Percentiles rank a stretch among this genome's conserved stretches.
Evolutionary conservation across 805 yeast genomes (phyloP).

Genomic region (Monosporozyma aerobia): DNA sequence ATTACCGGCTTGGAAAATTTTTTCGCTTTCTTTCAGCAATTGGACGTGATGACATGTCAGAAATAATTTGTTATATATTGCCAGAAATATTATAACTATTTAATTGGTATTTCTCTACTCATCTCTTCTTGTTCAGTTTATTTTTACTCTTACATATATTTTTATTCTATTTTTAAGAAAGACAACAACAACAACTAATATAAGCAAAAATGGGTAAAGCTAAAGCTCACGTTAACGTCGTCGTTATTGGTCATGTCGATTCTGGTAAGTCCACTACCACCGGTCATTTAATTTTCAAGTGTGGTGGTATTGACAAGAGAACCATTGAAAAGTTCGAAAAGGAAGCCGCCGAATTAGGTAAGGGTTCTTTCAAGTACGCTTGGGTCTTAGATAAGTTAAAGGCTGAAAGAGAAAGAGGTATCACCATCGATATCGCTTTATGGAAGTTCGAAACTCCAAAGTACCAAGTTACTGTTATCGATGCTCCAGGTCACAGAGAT

Average conservation of each 20-base stretch:
- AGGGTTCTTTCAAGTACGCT: slow-evolving; percentile 96
- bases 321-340: slow-evolving; percentile 96
- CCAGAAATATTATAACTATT: background rate
- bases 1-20: background rate
- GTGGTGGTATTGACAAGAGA: slow-evolving; percentile 99
- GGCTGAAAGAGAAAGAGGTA: slow-evolving; percentile 97
- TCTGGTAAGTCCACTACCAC: slow-evolving; percentile 98
- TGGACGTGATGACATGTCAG: background rate
- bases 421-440: slow-evolving; percentile 88
- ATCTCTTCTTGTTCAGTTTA: slow-evolving; percentile 19
- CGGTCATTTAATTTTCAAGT: slow-evolving; percentile 98
- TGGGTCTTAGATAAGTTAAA: slow-evolving; percentile 93
- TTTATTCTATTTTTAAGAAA: slow-evolving; percentile 1
- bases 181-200: slow-evolving; percentile 2
- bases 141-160: background rate
- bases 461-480: slow-evolving; percentile 83
- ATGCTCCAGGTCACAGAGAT: slow-evolving; percentile 95
- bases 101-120: background rate
- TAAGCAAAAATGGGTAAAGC: slow-evolving; percentile 65
- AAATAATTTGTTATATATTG: background rate
- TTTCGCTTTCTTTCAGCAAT: background rate
- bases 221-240: slow-evolving; percentile 98
- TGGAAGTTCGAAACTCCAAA: slow-evolving; percentile 91
- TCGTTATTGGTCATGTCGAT: slow-evolving; percentile 99
- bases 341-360: slow-evolving; percentile 96